These are phyloP conservation scores for Rubroboletus satanas DNA, from an alignment of 768 basidiomycete genomes.

Conservation along the genomic window DNA sequence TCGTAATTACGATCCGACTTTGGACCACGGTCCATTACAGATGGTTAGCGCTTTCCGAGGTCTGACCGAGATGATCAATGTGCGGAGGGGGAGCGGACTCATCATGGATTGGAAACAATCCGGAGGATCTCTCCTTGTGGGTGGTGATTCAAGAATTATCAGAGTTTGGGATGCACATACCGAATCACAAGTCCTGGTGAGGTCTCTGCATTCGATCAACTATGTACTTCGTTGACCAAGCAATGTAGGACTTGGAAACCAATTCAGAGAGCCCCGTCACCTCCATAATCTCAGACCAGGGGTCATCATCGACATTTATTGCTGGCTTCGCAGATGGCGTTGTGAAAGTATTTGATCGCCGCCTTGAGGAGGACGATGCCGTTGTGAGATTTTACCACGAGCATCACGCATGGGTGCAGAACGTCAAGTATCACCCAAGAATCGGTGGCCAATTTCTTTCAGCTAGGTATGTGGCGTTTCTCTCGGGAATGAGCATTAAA, in stretches of 20 bases:
- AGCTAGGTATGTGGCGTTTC: slow-evolving; percentile 58
- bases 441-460: slow-evolving; percentile 71
- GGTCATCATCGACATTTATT: slow-evolving; percentile 73
- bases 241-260: slow-evolving; percentile 76
- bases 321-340: slow-evolving; percentile 92
- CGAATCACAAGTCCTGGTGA: slow-evolving; percentile 71
- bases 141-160: slow-evolving; percentile 86
- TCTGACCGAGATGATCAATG: slow-evolving; percentile 69
- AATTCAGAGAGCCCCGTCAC: slow-evolving; percentile 90
- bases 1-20: slow-evolving; percentile 80
- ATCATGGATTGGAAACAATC: slow-evolving; percentile 93
- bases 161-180: slow-evolving; percentile 94
- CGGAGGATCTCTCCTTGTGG: slow-evolving; percentile 79
- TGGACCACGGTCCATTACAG: slow-evolving; percentile 71
- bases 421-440: slow-evolving; percentile 78
- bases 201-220: slow-evolving; percentile 20
- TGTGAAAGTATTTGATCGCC: slow-evolving; percentile 86
- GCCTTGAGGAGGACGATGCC: slow-evolving; percentile 78
- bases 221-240: background rate
- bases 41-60: slow-evolving; percentile 95
- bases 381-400: slow-evolving; percentile 73
- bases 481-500: background rate
- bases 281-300: slow-evolving; percentile 72
- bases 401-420: slow-evolving; percentile 89
- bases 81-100: slow-evolving; percentile 77